Base-by-base conservation (phyloP, 495 filamentous ascomycete genomes). In the Penicillium odoratum region DNA sequence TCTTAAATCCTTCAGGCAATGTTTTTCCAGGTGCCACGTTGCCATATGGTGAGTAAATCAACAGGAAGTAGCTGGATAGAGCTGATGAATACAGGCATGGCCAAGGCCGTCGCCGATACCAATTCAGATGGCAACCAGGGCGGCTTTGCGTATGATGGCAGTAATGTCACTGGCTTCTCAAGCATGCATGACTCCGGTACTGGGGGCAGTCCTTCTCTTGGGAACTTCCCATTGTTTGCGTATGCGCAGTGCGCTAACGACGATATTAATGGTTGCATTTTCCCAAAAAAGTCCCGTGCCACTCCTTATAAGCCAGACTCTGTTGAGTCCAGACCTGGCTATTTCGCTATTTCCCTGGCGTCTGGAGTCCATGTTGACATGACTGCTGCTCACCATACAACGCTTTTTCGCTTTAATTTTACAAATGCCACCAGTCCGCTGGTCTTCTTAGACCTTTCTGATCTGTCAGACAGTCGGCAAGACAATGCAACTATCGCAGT, bases 91-190 rank as follows among this genome's bases (percentile, higher is more conserved):
- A 21, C 2, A 21, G 21, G 77, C 62, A 89, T 93, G 83, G 88
- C 88, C 56, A 92, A 93, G 69, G 88, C 89, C 36, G 88, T 89
- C 7, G 84, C 89, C 30, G 89, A 93, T 69, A 88, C 85, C 16
- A 81, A 84, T 57, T 84, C 81, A 30, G 77, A 75, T 43, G 73
- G 58, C 51, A 89, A 87, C 58, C 88, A 91, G 64, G 88, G 89
- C 16, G 89, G 89, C 5, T 93, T 91, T 63, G 81, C 88, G 3
- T 78, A 84, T 10, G 88, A 92, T 59, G 82, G 81, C 21, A 78
- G 78, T 42, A 83, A 78, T 40, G 79, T 92, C 53, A 87, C 82
- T n/a, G 89, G 85, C 4, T 91, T 91, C 65, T 86, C 83, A 16
- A 78, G 87, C 71, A 82, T 90, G 76, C 89, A 92, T 61, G 89